Evolutionary conservation across 73 alveolate species (phyloP).

Genomic region (Uronychia setigera): DNA sequence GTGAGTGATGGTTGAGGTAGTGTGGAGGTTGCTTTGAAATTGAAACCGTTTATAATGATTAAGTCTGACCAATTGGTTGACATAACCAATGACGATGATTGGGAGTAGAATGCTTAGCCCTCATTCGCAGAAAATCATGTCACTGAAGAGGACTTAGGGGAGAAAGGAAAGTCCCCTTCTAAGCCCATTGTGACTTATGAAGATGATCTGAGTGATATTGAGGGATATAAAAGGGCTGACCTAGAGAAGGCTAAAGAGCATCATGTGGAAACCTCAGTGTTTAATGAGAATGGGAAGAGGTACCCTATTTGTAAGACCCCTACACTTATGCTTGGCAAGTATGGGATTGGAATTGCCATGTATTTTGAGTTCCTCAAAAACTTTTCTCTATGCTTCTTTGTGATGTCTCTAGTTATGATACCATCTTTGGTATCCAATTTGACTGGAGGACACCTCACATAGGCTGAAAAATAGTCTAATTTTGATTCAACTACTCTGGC

Average conservation of each 20-base stretch:
- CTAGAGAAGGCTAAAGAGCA: not conserved
- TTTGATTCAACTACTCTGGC: not conserved
- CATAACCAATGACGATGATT: too few relatives aligned
- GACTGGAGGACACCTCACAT: not conserved
- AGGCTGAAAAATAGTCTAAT: not conserved
- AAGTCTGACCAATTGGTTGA: too few relatives aligned
- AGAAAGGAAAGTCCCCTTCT: too few relatives aligned
- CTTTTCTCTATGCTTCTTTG: not conserved
- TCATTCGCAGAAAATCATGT: too few relatives aligned
- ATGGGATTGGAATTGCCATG: constrained; percentile 21
- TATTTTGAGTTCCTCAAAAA: constrained; percentile 6
- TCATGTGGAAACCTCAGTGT: not conserved
- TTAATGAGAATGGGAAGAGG: not conserved
- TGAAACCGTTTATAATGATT: too few relatives aligned
- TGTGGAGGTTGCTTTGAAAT: too few relatives aligned
- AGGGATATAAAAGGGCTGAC: not conserved
- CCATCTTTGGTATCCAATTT: not conserved
- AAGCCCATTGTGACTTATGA: too few relatives aligned
- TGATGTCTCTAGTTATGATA: constrained; percentile 5
- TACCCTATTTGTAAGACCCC: constrained; percentile 3
- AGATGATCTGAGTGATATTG: not conserved
- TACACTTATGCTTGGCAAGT: not conserved
- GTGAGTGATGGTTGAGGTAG: too few relatives aligned
- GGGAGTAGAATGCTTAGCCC: too few relatives aligned
- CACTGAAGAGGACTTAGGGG: too few relatives aligned